A percentile compares a stretch with the other conserved stretches of the same genome.
Evolutionary conservation across 345 rosid species (phyloP).

Genomic region (Kandelia obovata): DNA sequence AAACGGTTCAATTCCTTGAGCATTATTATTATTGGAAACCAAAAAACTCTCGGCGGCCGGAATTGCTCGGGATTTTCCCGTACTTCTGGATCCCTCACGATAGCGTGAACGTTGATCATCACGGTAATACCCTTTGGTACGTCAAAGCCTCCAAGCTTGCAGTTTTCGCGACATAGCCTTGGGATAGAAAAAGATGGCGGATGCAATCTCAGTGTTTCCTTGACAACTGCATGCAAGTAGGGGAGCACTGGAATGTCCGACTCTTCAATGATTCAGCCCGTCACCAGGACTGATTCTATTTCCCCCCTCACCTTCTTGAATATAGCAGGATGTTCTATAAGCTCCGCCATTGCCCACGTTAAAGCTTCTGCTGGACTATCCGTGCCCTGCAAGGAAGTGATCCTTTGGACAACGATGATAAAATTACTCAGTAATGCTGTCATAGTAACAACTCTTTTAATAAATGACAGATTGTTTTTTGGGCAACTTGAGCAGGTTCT

Average conservation of each 20-base stretch:
- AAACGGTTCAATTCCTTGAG: not conserved
- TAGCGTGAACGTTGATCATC: slow-evolving; percentile 6
- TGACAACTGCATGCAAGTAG: slow-evolving; percentile 16
- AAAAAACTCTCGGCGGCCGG: slow-evolving; percentile 15
- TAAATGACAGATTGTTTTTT: too few relatives aligned
- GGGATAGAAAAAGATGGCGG: not conserved
- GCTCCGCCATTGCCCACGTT: slow-evolving; percentile 13
- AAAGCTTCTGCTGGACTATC: slow-evolving; percentile 19
- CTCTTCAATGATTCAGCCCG: slow-evolving; percentile 11
- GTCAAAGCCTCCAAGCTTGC: slow-evolving; percentile 14
- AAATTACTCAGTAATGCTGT: not conserved
- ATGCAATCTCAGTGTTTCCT: slow-evolving; percentile 14
- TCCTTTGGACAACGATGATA: slow-evolving; percentile 5
- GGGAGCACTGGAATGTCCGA: slow-evolving; percentile 20
- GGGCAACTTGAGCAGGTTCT: too few relatives aligned
- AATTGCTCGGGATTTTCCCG: slow-evolving; percentile 18
- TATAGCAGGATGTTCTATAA: slow-evolving; percentile 17
- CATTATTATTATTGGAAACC: not conserved
- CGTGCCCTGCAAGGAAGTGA: slow-evolving; percentile 23
- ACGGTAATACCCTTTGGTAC: slow-evolving; percentile 5
- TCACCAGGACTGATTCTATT: slow-evolving; percentile 8
- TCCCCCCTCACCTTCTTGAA: slow-evolving; percentile 19
- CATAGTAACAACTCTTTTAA: too few relatives aligned
- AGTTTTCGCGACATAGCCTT: slow-evolving; percentile 9
- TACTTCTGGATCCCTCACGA: slow-evolving; percentile 19